Base-by-base conservation (phyloP, 768 basidiomycete species). In the Suillus americanus region DNA sequence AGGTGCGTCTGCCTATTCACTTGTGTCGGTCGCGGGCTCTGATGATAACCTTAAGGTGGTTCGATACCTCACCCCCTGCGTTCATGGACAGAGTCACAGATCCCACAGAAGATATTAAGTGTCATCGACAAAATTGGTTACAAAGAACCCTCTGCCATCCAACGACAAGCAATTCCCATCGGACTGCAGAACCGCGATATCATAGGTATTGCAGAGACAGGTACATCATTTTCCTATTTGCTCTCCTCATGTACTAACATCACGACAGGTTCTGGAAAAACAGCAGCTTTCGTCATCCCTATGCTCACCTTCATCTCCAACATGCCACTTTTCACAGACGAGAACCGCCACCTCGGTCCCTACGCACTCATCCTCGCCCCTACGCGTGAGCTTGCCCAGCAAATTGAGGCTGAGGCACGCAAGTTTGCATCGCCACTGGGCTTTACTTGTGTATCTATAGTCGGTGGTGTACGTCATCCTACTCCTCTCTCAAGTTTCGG, bases 101-200 rank as follows among this genome's bases (percentile, higher is more conserved):
- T 99, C 54, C 96, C 95, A 10, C 77, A 83, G 66, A 68, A 81
- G 14, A 90, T 99, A 54, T 79, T 97, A 53, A 89, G 89, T 54
- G 88, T 94, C 64, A 93, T 99, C 61, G 95, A 92, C 37, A 81
- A 85, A 71, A 90, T 99, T 77, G 97, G 97, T 0, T 99, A 99
- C 82, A 95, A 94, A 71, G 97, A 99, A 65, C 97, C 97, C 1
- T 94, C 92, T 41, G 89, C 97, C 7, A 99, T 99, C 74, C 97
- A 99, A 77, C 85, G 97, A 43, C 97, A 99, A 75, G 97, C 97
- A 9, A 99, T 99, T 66, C 97, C 97, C n/a, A 98, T 99, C 65
- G 97, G 97, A 54, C 78, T 99, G 67, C 94, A 96, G 73, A 95
- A 96, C 72, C 86, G 97, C 60, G 97, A 99, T 76, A 89, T 99